Evolutionary conservation across 1,139 yeast species (phyloP).

Genomic region (Pichia sp.): DNA sequence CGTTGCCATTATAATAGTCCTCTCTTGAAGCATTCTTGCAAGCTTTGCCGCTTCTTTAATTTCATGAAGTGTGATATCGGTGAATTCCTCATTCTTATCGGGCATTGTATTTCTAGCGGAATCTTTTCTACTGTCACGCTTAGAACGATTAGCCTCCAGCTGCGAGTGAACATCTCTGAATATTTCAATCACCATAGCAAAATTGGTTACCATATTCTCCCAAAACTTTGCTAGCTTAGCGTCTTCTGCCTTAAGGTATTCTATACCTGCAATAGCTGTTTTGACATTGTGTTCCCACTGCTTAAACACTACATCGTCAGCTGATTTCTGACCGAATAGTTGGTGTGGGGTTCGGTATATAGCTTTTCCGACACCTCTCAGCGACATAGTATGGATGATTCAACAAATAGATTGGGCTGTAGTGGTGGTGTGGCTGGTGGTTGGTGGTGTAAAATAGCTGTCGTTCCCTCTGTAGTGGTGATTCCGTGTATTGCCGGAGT

Average conservation of each 20-base stretch:
- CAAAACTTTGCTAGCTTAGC: slow-evolving; percentile 33
- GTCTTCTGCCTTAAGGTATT: slow-evolving; percentile 34
- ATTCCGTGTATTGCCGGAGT: no score
- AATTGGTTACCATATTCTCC: slow-evolving; percentile 32
- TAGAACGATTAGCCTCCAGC: slow-evolving; percentile 1
- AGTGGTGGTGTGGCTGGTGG: no score
- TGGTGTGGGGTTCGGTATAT: slow-evolving; percentile 28
- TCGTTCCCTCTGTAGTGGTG: no score
- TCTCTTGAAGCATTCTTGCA: slow-evolving; percentile 29
- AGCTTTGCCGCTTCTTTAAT: slow-evolving; percentile 24
- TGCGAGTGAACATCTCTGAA: slow-evolving; percentile 34
- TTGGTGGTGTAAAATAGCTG: no score
- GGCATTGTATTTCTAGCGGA: not conserved
- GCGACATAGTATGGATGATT: slow-evolving; percentile 26
- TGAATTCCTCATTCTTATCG: slow-evolving; percentile 21
- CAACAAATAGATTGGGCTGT: no score
- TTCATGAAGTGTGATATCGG: slow-evolving; percentile 24
- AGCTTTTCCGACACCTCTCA: slow-evolving; percentile 28
- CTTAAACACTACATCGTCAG: slow-evolving; percentile 36
- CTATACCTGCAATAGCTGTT: slow-evolving; percentile 37
- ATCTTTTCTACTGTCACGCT: not conserved
- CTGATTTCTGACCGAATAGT: slow-evolving; percentile 24
- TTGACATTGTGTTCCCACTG: slow-evolving; percentile 41
- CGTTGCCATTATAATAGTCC: slow-evolving; percentile 25
- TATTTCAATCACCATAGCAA: slow-evolving; percentile 29